phyloP scores from a whole-genome alignment of 106 monocot species.

The Iris macrosiphon region DNA sequence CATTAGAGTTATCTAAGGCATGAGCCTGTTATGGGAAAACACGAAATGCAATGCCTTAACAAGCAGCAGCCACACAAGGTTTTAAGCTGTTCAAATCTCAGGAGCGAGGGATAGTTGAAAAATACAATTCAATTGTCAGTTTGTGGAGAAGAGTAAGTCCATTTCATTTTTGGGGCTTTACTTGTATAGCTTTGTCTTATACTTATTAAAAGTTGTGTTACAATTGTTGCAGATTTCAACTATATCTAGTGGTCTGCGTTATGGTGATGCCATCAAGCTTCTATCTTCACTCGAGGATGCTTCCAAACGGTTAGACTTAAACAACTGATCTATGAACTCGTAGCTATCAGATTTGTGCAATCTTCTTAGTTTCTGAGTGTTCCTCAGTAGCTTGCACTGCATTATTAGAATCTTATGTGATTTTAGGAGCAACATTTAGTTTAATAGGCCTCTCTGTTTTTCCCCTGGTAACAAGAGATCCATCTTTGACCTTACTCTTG shows the following conservation, averaged over 20 bases:
- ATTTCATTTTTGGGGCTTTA: not conserved
- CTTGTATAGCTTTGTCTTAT: not conserved
- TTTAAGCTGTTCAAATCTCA: constrained; percentile 73
- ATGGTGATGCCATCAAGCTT: constrained; percentile 67
- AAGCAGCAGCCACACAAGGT: constrained; percentile 53
- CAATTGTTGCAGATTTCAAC: constrained; percentile 51
- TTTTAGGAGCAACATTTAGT: no score
- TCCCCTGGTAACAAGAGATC: no score
- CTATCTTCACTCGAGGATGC: constrained; percentile 65
- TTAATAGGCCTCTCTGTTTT: no score
- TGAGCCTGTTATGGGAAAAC: no score
- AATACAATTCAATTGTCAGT: constrained; percentile 69
- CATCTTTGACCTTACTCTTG: no score
- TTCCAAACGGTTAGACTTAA: constrained; percentile 51
- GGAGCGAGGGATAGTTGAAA: constrained; percentile 65
- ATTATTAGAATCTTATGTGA: not conserved
- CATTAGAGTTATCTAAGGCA: no score
- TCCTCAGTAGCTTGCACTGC: not conserved
- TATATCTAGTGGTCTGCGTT: constrained; percentile 67
- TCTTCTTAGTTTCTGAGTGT: not conserved
- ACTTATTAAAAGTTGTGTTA: constrained; percentile 5
- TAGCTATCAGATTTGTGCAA: not conserved
- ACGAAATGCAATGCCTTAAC: no score
- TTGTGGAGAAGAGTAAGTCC: constrained; percentile 90
- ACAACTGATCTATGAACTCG: not conserved